Evolutionary conservation across 2,329 filamentous ascomycete genomes (phyloP), one percentile per base, ranked within the genome.

Genomic region (Fusarium dimerum): DNA sequence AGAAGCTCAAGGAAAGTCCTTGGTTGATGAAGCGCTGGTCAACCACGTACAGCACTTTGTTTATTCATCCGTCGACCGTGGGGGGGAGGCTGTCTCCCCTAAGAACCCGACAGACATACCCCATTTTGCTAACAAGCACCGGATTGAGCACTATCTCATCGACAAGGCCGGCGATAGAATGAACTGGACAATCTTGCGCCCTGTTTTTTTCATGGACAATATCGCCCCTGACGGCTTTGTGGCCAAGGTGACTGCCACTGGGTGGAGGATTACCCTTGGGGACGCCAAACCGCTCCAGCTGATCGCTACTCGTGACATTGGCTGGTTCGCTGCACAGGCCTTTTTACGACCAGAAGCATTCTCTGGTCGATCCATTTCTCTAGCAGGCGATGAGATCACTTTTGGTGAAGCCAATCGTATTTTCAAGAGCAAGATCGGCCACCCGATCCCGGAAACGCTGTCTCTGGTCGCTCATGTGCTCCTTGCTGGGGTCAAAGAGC

Each of bases 121-220:
- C n/a, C 63, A 66, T 34, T 60, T 60, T 45, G 50, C 48, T 32
- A 60, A 43, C 12, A 60, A 60, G 18, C 29, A 50, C 9, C 45
- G 54, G 29, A 57, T 60, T 12, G 54, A 60, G 15, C 56, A 60
- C 16, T 13, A 60, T 2, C 41, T 59, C 3, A 47, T 47, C 2
- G 45, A 59, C 16, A 26, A 26, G 20, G 20, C 20, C 20, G 7
- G 20, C 20, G 7, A 26, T 26, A 26, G 7, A 26, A 82, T 83
- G 79, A 71, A 69, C 2, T 86, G 78, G 72, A 84, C 81, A 0
- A 79, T 86, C 47, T 70, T 86, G 2, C 76, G 82, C 0, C 83
- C 83, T 0, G 76, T 79, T 0, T 79, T 78, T 0, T 87, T 86
- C 67, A 78, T 83, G 66, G 82, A 86, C 1, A 78, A 78, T 61